These are phyloP conservation scores for Trichoderma asperellum DNA, from an alignment of 2,329 filamentous ascomycete genomes.

Conservation along the genomic window DNA sequence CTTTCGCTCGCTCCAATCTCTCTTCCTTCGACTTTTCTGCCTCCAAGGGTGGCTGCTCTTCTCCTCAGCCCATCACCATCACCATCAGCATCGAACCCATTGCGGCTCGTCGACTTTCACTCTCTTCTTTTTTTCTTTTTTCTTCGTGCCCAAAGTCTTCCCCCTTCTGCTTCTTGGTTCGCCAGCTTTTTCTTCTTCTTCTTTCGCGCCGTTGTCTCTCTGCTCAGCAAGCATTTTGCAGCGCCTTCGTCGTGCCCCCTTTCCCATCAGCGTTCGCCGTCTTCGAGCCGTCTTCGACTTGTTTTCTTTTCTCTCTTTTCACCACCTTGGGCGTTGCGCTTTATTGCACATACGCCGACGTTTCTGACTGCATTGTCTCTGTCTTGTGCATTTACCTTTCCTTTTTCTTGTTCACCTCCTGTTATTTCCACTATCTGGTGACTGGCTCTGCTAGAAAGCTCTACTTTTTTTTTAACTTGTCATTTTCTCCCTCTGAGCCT, in stretches of 20 bases:
- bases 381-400: slow-evolving; percentile 38
- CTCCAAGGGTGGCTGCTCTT: slow-evolving; percentile 23
- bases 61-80: slow-evolving; percentile 28
- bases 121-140: slow-evolving; percentile 35
- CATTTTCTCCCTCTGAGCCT: slow-evolving; percentile 34
- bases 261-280: slow-evolving; percentile 38
- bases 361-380: slow-evolving; percentile 36
- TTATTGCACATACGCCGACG: slow-evolving; percentile 35
- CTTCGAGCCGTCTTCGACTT: slow-evolving; percentile 31
- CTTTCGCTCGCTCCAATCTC: slow-evolving; percentile 16
- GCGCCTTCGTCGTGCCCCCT: slow-evolving; percentile 38
- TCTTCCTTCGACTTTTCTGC: slow-evolving; percentile 28
- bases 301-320: slow-evolving; percentile 32
- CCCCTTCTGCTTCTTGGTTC: slow-evolving; percentile 39
- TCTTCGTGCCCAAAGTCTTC: slow-evolving; percentile 33
- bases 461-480: slow-evolving; percentile 37
- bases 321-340: slow-evolving; percentile 35
- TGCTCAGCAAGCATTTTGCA: slow-evolving; percentile 31
- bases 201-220: slow-evolving; percentile 34
- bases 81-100: slow-evolving; percentile 24
- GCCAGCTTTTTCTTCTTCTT: slow-evolving; percentile 31
- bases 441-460: slow-evolving; percentile 30
- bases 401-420: slow-evolving; percentile 36
- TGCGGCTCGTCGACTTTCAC: slow-evolving; percentile 31
- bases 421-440: slow-evolving; percentile 35